phyloP scores from a whole-genome alignment of 2,329 filamentous ascomycete genomes.

The Lecanoromycetidae sp. region DNA sequence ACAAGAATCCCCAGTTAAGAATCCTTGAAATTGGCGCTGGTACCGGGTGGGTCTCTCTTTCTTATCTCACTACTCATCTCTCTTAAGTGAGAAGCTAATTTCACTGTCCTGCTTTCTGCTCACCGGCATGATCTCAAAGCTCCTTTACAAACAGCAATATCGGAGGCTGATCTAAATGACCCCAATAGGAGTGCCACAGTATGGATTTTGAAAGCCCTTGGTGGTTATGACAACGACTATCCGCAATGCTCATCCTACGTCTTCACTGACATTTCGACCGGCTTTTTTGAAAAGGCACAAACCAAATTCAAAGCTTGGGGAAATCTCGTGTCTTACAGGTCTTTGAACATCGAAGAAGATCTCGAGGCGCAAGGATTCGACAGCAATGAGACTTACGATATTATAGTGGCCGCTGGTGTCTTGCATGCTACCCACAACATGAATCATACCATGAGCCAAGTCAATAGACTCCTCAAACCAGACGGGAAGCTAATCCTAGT shows the following conservation, averaged over 20 bases:
- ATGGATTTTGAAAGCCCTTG: constrained; percentile 1
- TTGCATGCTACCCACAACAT: constrained; percentile 10
- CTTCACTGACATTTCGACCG: constrained; percentile 10
- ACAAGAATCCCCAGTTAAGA: constrained; percentile 7
- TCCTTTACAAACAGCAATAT: background rate
- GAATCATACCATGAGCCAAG: constrained; percentile 3
- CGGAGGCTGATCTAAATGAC: background rate
- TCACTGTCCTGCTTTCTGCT: too few relatives aligned
- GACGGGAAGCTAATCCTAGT: constrained; percentile 12
- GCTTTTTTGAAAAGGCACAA: constrained; percentile 11
- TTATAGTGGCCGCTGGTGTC: constrained; percentile 11
- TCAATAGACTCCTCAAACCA: constrained; percentile 9
- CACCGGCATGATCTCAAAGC: background rate
- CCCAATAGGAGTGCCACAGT: background rate
- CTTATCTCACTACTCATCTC: background rate
- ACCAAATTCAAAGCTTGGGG: background rate
- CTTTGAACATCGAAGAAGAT: constrained; percentile 12
- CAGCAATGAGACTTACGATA: constrained; percentile 1
- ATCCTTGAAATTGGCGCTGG: constrained; percentile 13
- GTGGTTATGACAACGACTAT: background rate
- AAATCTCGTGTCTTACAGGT: background rate
- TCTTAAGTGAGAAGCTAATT: too few relatives aligned
- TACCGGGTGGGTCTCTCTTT: constrained; percentile 1
- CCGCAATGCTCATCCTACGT: background rate
- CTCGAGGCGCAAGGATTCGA: constrained; percentile 2